Base-by-base conservation (phyloP, 306 rosid genomes). In the Castanea mollissima region DNA sequence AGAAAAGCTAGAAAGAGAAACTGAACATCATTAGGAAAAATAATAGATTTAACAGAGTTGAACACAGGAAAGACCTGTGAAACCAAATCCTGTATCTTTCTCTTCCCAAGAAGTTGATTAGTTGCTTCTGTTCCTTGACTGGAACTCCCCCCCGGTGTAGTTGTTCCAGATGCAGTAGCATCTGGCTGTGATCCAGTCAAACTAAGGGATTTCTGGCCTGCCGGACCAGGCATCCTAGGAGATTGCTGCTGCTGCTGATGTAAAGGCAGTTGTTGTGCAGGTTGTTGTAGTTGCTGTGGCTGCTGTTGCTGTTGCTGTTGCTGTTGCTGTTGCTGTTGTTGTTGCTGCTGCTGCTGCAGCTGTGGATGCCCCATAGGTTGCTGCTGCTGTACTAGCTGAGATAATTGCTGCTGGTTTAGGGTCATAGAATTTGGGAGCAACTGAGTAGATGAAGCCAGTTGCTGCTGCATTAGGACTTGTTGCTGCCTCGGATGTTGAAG, bases 61-160 rank as follows among this genome's bases (percentile, higher is more conserved):
- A 76, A 72, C 27, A 64, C 73, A 73, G 69, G 35, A 83, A 83
- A 69, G 64, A 96, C 99, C 99, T 96, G 99, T 38, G 97, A 89
- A 74, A 91, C 99, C 87, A 96, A 87, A 85, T 96, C 99, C 60
- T 93, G 98, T 87, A 96, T 93, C 88, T 96, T 96, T 86, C 99
- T 90, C 90, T 96, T 96, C 75, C 99, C 99, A 81, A 96, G 99
- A 74, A 96, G 92, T 85, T 96, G 99, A 85, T 93, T 96, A 69
- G 99, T 93, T 20, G 97, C 92, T 85, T 96, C 98, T 7, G 96
- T 95, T 84, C 99, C 99, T 89, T 93, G 99, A 85, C 99, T 96
- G 62, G 99, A 96, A 83, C 99, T 96, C 73, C 99, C 99, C 73
- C 99, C 99, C 10, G 98, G 98, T 34, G 99, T 95, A 35, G 98